Conservation (phyloP, 306 rosid species). For the Cicer pinnatifidum region DNA sequence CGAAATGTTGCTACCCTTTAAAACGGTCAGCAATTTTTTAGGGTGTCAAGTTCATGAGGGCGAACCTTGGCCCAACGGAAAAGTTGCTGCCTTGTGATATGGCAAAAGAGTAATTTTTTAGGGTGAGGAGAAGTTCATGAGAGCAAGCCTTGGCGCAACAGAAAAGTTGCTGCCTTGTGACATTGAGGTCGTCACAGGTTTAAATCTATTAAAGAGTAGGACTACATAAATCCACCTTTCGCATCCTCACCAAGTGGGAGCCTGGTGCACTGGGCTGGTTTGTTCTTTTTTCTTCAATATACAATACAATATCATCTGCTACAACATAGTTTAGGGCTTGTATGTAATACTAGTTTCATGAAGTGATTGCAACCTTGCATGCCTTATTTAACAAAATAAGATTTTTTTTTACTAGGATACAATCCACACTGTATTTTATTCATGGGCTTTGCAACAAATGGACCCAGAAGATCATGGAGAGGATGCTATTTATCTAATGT, state of each 20-base stretch:
- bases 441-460: constrained; percentile 90
- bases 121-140: not conserved
- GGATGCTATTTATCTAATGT: constrained; percentile 67
- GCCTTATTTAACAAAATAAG: not conserved
- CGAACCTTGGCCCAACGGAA: no score
- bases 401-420: constrained; percentile 60
- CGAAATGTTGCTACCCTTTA: not conserved
- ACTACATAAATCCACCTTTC: not conserved
- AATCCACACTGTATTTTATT: constrained; percentile 75
- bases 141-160: not conserved
- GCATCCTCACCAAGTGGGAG: not conserved
- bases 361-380: constrained; percentile 31
- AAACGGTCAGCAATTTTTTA: no score
- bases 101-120: no score
- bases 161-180: not conserved
- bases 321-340: not conserved
- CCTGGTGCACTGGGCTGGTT: not conserved
- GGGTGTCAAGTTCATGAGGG: no score
- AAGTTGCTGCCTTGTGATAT: no score
- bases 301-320: not conserved
- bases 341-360: constrained; percentile 14
- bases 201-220: not conserved
- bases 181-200: no score
- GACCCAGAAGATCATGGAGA: constrained; percentile 75
- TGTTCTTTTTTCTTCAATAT: not conserved